Conservation (phyloP, 352 stramenopile species). For the Saprolegnia diclina region DNA sequence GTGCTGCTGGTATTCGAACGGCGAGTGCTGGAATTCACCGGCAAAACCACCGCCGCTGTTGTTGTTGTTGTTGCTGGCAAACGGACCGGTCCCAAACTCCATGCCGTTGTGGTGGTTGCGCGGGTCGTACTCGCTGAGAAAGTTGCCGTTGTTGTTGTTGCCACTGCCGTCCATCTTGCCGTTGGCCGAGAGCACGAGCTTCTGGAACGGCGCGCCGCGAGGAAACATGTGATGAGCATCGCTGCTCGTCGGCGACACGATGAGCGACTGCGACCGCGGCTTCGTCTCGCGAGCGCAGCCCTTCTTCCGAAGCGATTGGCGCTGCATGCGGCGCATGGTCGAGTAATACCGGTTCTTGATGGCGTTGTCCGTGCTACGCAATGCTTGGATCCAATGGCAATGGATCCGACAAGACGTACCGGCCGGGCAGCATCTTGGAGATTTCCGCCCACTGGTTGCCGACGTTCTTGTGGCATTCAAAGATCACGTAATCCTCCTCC, state of each 20-base stretch:
- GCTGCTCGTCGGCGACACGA: constrained; percentile 11
- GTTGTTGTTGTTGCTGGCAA: not conserved
- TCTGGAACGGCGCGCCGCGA: constrained; percentile 17
- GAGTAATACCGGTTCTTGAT: constrained; percentile 92
- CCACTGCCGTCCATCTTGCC: constrained; percentile 11
- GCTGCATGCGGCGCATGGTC: constrained; percentile 85
- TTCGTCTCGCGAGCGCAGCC: constrained; percentile 28
- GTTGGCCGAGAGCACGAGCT: constrained; percentile 17
- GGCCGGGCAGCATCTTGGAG: constrained; percentile 83
- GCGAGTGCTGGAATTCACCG: constrained; percentile 3
- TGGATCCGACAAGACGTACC: constrained; percentile 33
- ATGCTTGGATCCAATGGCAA: not conserved
- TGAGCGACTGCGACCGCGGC: constrained; percentile 18
- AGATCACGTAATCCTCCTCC: constrained; percentile 88
- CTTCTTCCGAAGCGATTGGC: constrained; percentile 85
- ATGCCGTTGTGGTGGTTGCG: constrained; percentile 1
- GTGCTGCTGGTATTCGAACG: constrained; percentile 17
- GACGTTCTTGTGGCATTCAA: constrained; percentile 87
- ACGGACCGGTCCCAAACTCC: constrained; percentile 8
- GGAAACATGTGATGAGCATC: constrained; percentile 18
- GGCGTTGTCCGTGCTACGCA: constrained; percentile 74
- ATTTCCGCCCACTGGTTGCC: constrained; percentile 91
- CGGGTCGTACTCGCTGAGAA: constrained; percentile 20
- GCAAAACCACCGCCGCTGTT: not conserved
- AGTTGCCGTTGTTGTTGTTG: not conserved